Percentiles rank a stretch among this genome's conserved stretches.
phyloP scores from a whole-genome alignment of 352 stramenopile genomes.

The Globisporangium cederbergense region DNA sequence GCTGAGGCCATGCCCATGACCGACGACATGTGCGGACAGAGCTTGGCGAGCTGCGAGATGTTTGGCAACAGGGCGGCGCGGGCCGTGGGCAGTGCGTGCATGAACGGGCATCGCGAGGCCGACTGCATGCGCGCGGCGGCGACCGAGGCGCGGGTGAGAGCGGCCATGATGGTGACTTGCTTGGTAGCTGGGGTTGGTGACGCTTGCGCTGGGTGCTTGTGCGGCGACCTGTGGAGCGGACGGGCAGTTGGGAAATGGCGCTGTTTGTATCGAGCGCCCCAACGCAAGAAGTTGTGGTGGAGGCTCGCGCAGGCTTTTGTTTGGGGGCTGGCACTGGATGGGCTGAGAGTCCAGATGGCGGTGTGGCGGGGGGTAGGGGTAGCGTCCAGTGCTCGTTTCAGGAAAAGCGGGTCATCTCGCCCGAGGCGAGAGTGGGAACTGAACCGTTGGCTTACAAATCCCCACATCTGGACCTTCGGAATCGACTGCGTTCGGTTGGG shows the following conservation, averaged over 20 bases:
- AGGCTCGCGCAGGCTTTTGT: not conserved
- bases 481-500: not conserved
- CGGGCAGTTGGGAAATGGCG: slow-evolving; percentile 42
- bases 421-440: not conserved
- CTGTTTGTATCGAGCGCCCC: not conserved
- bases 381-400: not conserved
- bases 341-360: not conserved
- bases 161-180: slow-evolving; percentile 28
- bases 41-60: slow-evolving; percentile 80
- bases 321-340: not conserved
- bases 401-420: not conserved
- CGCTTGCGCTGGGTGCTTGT: not conserved
- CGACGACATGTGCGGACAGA: slow-evolving; percentile 85
- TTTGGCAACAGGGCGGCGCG: slow-evolving; percentile 79
- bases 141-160: slow-evolving; percentile 67
- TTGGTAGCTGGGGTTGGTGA: slow-evolving; percentile 1
- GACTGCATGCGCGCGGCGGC: slow-evolving; percentile 66
- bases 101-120: slow-evolving; percentile 79
- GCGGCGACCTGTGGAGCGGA: not conserved
- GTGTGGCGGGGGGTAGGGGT: not conserved
- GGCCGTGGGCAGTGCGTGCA: slow-evolving; percentile 69
- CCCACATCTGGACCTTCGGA: slow-evolving; percentile 12
- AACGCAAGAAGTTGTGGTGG: slow-evolving; percentile 12
- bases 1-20: slow-evolving; percentile 61
- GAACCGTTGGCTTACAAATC: not conserved